Percentiles rank a stretch among this genome's conserved stretches.
Evolutionary conservation across 352 stramenopile genomes (phyloP).

Genomic region (Plasmopara halstedii): DNA sequence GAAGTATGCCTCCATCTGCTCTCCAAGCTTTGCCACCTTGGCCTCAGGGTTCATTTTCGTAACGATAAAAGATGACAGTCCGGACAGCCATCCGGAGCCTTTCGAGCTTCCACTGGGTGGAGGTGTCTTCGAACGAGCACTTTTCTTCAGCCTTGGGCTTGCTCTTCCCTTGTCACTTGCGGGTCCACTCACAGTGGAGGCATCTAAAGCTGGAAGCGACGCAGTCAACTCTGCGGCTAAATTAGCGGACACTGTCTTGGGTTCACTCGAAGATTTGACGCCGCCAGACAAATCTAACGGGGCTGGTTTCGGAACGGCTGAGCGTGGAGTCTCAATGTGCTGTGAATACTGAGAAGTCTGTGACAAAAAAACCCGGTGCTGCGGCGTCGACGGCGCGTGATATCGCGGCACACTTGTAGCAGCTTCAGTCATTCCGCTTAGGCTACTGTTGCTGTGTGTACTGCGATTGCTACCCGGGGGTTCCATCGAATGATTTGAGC

Average conservation of each 20-base stretch:
- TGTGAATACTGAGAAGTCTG: constrained; percentile 22
- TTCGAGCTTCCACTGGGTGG: constrained; percentile 65
- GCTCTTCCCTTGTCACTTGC: constrained; percentile 66
- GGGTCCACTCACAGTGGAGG: constrained; percentile 29
- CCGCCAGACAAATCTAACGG: constrained; percentile 5
- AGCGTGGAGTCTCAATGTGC: constrained; percentile 4
- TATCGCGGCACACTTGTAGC: constrained; percentile 6
- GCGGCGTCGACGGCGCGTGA: constrained; percentile 2
- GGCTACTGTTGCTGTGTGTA: constrained; percentile 19
- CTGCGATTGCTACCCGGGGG: constrained; percentile 29
- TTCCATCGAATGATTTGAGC: constrained; percentile 23
- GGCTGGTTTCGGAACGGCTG: constrained; percentile 12
- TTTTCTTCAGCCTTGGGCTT: constrained; percentile 68
- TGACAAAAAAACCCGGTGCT: constrained; percentile 13
- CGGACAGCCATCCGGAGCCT: constrained; percentile 49
- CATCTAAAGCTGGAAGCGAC: constrained; percentile 12
- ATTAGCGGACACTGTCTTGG: constrained; percentile 9
- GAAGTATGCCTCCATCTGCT: constrained; percentile 77
- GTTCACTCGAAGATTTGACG: constrained; percentile 8
- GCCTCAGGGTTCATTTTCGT: constrained; percentile 80
- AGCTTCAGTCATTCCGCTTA: constrained; percentile 8
- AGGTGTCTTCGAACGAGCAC: constrained; percentile 62
- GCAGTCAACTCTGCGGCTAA: constrained; percentile 11
- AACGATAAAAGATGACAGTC: constrained; percentile 55
- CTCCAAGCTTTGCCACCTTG: constrained; percentile 71